A percentile compares a stretch with the other conserved stretches of the same genome.
Evolutionary conservation across 1,284 basidiomycete genomes (phyloP).

Genomic region (Mycena citricolor): DNA sequence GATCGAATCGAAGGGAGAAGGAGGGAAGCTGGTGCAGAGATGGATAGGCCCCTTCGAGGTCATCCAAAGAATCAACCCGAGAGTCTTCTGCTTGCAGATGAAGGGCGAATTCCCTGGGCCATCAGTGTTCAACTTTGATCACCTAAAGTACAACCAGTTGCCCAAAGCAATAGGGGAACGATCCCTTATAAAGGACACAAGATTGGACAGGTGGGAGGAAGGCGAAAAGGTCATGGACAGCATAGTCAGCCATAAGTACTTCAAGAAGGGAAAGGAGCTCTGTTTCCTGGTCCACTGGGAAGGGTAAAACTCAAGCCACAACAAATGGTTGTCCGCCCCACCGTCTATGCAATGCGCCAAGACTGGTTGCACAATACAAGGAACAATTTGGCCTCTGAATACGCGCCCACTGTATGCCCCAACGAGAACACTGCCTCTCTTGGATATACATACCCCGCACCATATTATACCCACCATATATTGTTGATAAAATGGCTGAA

Average conservation of each 20-base stretch:
- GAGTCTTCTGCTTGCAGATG: slow-evolving; percentile 30
- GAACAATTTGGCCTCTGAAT: too few species aligned
- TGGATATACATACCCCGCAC: too few species aligned
- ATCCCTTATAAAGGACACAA: slow-evolving; percentile 9
- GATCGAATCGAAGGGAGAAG: slow-evolving; percentile 28
- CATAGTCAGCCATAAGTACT: slow-evolving; percentile 9
- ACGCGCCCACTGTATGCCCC: too few species aligned
- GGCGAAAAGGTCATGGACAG: slow-evolving; percentile 27
- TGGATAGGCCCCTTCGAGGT: slow-evolving; percentile 36
- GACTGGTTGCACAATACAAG: too few species aligned
- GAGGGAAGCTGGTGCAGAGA: slow-evolving; percentile 30
- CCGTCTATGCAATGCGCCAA: slow-evolving; percentile 1
- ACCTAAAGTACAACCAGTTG: slow-evolving; percentile 26
- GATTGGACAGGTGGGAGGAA: slow-evolving; percentile 2
- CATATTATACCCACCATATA: too few species aligned
- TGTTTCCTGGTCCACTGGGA: slow-evolving; percentile 25
- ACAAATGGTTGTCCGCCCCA: slow-evolving; percentile 20
- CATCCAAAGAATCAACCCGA: slow-evolving; percentile 27
- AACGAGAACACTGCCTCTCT: too few species aligned
- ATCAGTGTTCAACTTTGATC: slow-evolving; percentile 32
- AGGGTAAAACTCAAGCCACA: slow-evolving; percentile 25
- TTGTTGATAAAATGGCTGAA: too few species aligned
- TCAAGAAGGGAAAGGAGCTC: slow-evolving; percentile 11
- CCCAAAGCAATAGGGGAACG: slow-evolving; percentile 20
- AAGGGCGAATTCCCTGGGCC: slow-evolving; percentile 27